A percentile compares a stretch with the other conserved stretches of the same genome.
phyloP scores from a whole-genome alignment of 331 rosid genomes.

The Prunus yedoensis region DNA sequence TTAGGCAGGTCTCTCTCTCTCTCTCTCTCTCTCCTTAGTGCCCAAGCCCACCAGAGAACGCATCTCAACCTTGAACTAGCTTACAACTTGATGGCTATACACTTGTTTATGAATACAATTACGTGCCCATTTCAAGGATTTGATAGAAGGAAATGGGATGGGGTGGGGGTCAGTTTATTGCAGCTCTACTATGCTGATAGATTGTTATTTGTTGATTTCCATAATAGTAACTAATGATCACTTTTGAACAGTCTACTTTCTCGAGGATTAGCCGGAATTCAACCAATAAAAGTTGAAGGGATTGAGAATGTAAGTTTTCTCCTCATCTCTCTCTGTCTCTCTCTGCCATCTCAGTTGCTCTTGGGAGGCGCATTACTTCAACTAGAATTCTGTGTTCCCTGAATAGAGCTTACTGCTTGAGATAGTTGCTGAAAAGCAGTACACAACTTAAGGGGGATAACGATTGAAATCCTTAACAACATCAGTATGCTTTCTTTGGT shows the following conservation, averaged over 20 bases:
- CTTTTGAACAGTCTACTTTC: slow-evolving; percentile 39
- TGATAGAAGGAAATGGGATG: background rate
- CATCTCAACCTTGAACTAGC: background rate
- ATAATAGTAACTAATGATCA: background rate
- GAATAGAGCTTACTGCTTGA: background rate
- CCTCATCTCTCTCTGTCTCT: background rate
- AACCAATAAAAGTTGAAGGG: slow-evolving; percentile 43
- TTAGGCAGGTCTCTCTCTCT: background rate
- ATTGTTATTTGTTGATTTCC: background rate
- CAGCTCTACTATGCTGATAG: background rate
- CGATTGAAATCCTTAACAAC: background rate
- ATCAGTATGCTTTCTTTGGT: background rate
- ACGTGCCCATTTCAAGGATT: background rate
- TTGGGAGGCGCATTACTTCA: background rate
- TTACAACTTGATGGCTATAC: background rate
- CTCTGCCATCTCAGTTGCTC: background rate
- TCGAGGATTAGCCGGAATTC: slow-evolving; percentile 57
- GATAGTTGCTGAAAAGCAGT: background rate
- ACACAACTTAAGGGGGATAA: background rate
- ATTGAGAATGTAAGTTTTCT: slow-evolving; percentile 42
- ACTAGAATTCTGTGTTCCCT: background rate
- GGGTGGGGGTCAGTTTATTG: background rate
- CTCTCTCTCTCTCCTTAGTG: no score
- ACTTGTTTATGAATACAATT: background rate
- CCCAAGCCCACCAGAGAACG: background rate